A percentile compares a stretch with the other conserved stretches of the same genome.
Evolutionary conservation across 371 early-diverging fungal genomes (phyloP).

Genomic region (Capillidium heterosporum): DNA sequence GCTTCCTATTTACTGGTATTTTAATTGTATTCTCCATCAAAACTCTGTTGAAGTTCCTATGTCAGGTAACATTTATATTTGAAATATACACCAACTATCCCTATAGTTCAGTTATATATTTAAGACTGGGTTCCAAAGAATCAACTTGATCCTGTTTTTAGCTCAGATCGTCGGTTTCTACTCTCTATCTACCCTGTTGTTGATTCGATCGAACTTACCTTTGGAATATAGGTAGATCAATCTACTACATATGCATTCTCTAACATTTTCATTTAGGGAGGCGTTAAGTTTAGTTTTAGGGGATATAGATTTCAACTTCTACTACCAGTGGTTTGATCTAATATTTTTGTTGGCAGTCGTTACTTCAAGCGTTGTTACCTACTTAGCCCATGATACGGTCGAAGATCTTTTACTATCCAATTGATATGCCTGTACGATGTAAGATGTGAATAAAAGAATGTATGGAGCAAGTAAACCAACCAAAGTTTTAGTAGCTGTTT

Average conservation of each 20-base stretch:
- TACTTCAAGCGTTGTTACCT: slow-evolving; percentile 36
- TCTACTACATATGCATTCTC: neutral
- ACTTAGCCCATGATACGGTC: slow-evolving; percentile 49
- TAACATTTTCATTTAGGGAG: slow-evolving; percentile 18
- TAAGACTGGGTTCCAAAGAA: no score
- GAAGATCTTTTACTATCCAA: no score
- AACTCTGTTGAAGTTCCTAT: slow-evolving; percentile 60
- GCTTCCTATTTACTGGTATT: slow-evolving; percentile 76
- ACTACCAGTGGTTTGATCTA: slow-evolving; percentile 83
- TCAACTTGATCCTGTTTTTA: slow-evolving; percentile 53
- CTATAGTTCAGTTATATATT: no score
- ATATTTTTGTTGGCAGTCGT: slow-evolving; percentile 70
- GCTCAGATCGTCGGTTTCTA: slow-evolving; percentile 88
- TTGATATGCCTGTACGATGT: no score
- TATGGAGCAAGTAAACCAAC: no score
- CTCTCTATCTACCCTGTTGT: slow-evolving; percentile 67
- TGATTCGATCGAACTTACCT: slow-evolving; percentile 80
- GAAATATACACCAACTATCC: no score
- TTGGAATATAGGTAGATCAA: slow-evolving; percentile 41
- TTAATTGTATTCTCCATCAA: slow-evolving; percentile 74
- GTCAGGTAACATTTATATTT: no score
- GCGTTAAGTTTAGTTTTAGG: slow-evolving; percentile 62
- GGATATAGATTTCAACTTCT: slow-evolving; percentile 67
- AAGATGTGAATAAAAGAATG: no score
- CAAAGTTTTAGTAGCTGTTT: no score